Evolutionary conservation across 176 grass and related monocot species (phyloP).

Genomic region (Chrysopogon serrulatus): DNA sequence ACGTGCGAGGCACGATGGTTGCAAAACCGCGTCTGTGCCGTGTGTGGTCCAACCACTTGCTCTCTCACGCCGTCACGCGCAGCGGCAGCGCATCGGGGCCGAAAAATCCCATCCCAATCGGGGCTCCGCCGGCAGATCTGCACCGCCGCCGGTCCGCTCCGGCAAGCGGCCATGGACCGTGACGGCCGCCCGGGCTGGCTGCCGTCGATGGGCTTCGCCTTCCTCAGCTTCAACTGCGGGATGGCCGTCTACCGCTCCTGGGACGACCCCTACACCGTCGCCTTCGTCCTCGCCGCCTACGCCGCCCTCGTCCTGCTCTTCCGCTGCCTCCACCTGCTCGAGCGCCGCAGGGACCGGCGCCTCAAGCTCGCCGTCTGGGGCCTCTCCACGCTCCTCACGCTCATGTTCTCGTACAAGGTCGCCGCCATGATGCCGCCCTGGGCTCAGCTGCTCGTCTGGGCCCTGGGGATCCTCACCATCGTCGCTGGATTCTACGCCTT

Average conservation of each 20-base stretch:
- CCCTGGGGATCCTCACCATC: constrained; percentile 8
- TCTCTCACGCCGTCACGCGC: too few relatives aligned
- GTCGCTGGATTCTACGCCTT: constrained; percentile 33
- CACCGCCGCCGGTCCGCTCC: too few relatives aligned
- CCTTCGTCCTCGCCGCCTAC: constrained; percentile 17
- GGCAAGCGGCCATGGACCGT: too few relatives aligned
- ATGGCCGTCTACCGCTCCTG: too few relatives aligned
- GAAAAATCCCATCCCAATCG: neutral
- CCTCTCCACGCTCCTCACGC: constrained; percentile 39
- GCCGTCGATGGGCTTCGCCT: too few relatives aligned
- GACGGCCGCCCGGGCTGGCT: neutral
- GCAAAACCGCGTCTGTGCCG: too few relatives aligned
- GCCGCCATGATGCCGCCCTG: constrained; percentile 44
- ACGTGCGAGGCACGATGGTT: too few relatives aligned
- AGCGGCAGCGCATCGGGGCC: too few relatives aligned
- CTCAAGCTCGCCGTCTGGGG: constrained; percentile 33
- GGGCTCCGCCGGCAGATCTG: neutral
- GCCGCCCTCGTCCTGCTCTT: constrained; percentile 27
- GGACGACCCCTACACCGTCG: neutral
- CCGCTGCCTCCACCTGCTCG: constrained; percentile 36
- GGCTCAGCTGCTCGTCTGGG: constrained; percentile 26
- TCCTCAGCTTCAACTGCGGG: neutral
- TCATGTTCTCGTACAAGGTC: constrained; percentile 51
- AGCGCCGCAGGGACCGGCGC: neutral
- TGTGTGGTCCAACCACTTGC: too few relatives aligned